Conservation (phyloP, 176 grass and related monocot genomes). For the Poa pratensis region DNA sequence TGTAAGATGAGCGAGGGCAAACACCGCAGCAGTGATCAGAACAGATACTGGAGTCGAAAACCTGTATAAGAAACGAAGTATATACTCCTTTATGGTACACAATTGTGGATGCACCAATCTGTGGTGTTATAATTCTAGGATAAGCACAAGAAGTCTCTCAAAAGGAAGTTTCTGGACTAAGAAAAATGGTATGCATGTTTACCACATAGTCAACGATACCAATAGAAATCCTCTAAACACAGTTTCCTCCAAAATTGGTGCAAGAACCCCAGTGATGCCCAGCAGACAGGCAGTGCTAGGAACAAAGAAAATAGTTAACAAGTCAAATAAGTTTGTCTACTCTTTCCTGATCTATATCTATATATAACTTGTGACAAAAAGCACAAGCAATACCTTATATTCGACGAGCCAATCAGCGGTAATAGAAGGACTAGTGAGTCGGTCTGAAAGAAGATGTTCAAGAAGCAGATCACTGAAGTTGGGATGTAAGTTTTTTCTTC, state of each 20-base stretch:
- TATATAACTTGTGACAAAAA: slow-evolving; percentile 30
- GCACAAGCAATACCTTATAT: slow-evolving; percentile 60
- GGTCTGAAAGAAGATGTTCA: slow-evolving; percentile 63
- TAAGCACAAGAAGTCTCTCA: neutral
- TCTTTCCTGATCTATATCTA: slow-evolving; percentile 5
- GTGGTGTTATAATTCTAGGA: slow-evolving; percentile 8
- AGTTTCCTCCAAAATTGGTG: slow-evolving; percentile 93
- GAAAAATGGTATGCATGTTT: slow-evolving; percentile 21
- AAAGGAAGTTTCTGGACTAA: slow-evolving; percentile 19
- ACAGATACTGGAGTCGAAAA: slow-evolving; percentile 82
- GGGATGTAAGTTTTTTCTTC: neutral
- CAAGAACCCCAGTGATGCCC: slow-evolving; percentile 83
- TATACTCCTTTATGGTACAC: slow-evolving; percentile 8
- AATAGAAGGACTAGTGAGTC: slow-evolving; percentile 80
- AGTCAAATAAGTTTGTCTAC: slow-evolving; percentile 37
- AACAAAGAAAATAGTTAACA: slow-evolving; percentile 21
- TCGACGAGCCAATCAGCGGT: slow-evolving; percentile 88
- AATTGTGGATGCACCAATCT: neutral
- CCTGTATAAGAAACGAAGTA: slow-evolving; percentile 54
- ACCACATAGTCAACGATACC: slow-evolving; percentile 92
- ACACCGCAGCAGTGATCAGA: slow-evolving; percentile 74
- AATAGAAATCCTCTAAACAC: slow-evolving; percentile 95
- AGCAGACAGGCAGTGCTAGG: slow-evolving; percentile 81
- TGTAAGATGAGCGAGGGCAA: slow-evolving; percentile 90
- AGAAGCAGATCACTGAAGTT: slow-evolving; percentile 29